phyloP scores from a whole-genome alignment of 75 land plant species.

The Pinus tabuliformis region DNA sequence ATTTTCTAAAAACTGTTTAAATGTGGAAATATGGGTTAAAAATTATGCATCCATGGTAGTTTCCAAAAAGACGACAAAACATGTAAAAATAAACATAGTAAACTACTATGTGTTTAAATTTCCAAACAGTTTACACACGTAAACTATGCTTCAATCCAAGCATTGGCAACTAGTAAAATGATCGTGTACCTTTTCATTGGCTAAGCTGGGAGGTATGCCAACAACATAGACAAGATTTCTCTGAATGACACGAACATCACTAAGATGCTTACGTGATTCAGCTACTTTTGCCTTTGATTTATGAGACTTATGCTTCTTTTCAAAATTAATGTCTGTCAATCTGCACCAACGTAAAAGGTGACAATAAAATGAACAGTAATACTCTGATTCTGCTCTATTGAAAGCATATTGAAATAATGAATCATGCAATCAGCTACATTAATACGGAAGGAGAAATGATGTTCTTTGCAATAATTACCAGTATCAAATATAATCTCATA shows the following conservation, averaged over 20 bases:
- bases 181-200: constrained; percentile 61
- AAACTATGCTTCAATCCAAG: not conserved
- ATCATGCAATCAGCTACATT: not conserved
- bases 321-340: constrained; percentile 37
- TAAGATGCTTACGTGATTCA: constrained; percentile 69
- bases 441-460: no score
- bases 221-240: constrained; percentile 77
- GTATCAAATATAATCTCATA: no score
- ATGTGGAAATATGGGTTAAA: not conserved
- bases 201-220: constrained; percentile 61
- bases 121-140: not conserved
- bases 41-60: not conserved
- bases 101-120: not conserved
- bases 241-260: constrained; percentile 66
- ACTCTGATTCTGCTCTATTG: no score
- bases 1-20: not conserved
- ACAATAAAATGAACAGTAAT: not conserved
- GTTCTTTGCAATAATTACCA: no score
- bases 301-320: constrained; percentile 48
- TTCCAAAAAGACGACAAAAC: not conserved
- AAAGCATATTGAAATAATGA: not conserved
- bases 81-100: not conserved
- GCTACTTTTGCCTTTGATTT: constrained; percentile 44
- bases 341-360: constrained; percentile 18
- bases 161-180: not conserved